These are phyloP conservation scores for Verticillium longisporum DNA, from an alignment of 2,329 filamentous ascomycete genomes.

Conservation along the genomic window DNA sequence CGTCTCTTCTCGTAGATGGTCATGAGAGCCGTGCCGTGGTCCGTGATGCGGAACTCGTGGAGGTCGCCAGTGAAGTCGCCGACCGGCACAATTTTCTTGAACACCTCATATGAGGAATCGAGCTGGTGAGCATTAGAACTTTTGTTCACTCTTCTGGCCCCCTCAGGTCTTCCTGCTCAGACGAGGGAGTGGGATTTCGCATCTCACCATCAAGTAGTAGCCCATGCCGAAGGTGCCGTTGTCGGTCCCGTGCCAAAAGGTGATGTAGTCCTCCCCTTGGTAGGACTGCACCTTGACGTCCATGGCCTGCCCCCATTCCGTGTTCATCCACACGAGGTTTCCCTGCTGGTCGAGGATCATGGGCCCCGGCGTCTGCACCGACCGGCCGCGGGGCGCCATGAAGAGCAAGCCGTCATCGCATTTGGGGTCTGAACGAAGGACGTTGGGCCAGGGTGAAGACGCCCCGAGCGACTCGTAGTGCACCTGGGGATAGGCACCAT, in stretches of 20 bases:
- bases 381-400: slow-evolving; percentile 27
- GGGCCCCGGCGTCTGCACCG: slow-evolving; percentile 27
- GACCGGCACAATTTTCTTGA: neutral
- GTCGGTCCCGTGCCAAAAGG: slow-evolving; percentile 30
- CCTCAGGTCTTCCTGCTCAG: no score
- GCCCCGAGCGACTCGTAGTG: slow-evolving; percentile 14
- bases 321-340: slow-evolving; percentile 37
- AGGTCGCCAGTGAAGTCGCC: slow-evolving; percentile 22
- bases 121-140: neutral
- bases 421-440: slow-evolving; percentile 17
- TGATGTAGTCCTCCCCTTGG: slow-evolving; percentile 9
- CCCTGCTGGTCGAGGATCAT: slow-evolving; percentile 36
- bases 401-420: slow-evolving; percentile 32
- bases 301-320: slow-evolving; percentile 17
- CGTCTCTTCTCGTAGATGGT: slow-evolving; percentile 26
- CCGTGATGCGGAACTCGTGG: slow-evolving; percentile 29
- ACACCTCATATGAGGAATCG: neutral
- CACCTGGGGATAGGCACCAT: slow-evolving; percentile 14
- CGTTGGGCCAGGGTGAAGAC: slow-evolving; percentile 22
- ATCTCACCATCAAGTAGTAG: slow-evolving; percentile 35
- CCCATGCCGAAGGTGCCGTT: slow-evolving; percentile 39
- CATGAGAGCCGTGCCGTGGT: slow-evolving; percentile 27
- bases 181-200: neutral
- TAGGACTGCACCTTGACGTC: slow-evolving; percentile 17
- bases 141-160: neutral